phyloP scores from a whole-genome alignment of 1,284 basidiomycete genomes.

The Waitea zeae region DNA sequence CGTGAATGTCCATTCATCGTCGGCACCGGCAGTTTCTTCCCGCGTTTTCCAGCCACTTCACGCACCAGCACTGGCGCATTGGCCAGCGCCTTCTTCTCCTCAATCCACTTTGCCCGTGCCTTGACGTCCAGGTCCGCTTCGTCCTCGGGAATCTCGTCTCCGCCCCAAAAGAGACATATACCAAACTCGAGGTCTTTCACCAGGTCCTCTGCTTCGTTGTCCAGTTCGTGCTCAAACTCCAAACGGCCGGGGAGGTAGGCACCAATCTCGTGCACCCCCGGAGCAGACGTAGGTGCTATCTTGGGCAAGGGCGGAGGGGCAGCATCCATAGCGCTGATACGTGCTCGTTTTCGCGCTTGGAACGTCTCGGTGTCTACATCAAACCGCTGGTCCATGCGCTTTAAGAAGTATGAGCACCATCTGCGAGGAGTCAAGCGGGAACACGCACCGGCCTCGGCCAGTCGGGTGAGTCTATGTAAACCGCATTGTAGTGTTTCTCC shows the following conservation, averaged over 20 bases:
- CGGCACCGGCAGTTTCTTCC: background rate
- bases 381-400: conserved; percentile 57
- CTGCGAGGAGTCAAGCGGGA: conserved; percentile 2
- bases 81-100: conserved; percentile 16
- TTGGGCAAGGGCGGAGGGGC: conserved; percentile 39
- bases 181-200: conserved; percentile 97
- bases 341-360: conserved; percentile 71
- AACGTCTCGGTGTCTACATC: conserved; percentile 69
- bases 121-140: conserved; percentile 54
- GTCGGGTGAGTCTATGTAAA: conserved; percentile 64
- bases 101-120: conserved; percentile 48
- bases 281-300: conserved; percentile 76
- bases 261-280: conserved; percentile 86
- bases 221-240: conserved; percentile 94
- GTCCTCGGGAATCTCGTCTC: conserved; percentile 67
- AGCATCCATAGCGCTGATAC: conserved; percentile 59
- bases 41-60: background rate
- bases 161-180: conserved; percentile 70
- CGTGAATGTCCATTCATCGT: too few species aligned
- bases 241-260: conserved; percentile 92
- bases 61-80: background rate
- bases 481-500: conserved; percentile 73
- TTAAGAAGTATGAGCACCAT: conserved; percentile 3
- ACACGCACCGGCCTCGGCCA: conserved; percentile 65
- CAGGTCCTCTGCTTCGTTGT: conserved; percentile 90